Conservation (phyloP, 2,329 filamentous ascomycete species). For the Fusarium equiseti region DNA sequence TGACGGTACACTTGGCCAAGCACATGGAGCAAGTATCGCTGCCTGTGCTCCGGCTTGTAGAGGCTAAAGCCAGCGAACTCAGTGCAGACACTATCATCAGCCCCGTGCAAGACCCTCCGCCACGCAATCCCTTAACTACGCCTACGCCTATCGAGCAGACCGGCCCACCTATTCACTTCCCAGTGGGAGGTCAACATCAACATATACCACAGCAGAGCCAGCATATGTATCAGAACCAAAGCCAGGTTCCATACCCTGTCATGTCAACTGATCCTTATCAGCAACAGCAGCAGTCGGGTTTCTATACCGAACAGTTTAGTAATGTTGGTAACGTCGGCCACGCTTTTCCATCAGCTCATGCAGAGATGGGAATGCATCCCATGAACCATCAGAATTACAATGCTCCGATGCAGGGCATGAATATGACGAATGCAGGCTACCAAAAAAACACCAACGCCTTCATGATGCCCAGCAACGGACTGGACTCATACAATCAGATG, state of each 20-base stretch:
- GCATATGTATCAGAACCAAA: slow-evolving; percentile 39
- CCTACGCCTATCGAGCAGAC: slow-evolving; percentile 45
- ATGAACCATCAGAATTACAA: slow-evolving; percentile 46
- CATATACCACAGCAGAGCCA: slow-evolving; percentile 35
- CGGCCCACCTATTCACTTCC: slow-evolving; percentile 38
- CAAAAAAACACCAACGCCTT: slow-evolving; percentile 41
- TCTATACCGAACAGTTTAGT: slow-evolving; percentile 47
- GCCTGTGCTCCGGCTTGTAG: slow-evolving; percentile 76
- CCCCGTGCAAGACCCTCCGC: slow-evolving; percentile 68
- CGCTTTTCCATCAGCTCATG: slow-evolving; percentile 43
- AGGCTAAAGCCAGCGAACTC: slow-evolving; percentile 59
- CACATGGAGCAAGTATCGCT: slow-evolving; percentile 95
- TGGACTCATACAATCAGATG: slow-evolving; percentile 52
- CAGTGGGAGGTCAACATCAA: slow-evolving; percentile 30
- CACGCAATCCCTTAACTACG: slow-evolving; percentile 50
- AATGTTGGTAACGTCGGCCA: slow-evolving; percentile 48
- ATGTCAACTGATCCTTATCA: slow-evolving; percentile 46
- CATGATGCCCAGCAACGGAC: slow-evolving; percentile 45
- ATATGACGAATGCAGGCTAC: slow-evolving; percentile 44
- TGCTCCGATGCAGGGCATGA: slow-evolving; percentile 45
- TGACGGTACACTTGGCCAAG: slow-evolving; percentile 92
- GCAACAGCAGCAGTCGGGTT: slow-evolving; percentile 27
- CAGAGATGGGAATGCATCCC: slow-evolving; percentile 44
- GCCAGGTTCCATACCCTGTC: slow-evolving; percentile 45
- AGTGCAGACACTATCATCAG: slow-evolving; percentile 75